Conservation (phyloP, 371 early-diverging fungal genomes). For the Mortierella sp. region DNA sequence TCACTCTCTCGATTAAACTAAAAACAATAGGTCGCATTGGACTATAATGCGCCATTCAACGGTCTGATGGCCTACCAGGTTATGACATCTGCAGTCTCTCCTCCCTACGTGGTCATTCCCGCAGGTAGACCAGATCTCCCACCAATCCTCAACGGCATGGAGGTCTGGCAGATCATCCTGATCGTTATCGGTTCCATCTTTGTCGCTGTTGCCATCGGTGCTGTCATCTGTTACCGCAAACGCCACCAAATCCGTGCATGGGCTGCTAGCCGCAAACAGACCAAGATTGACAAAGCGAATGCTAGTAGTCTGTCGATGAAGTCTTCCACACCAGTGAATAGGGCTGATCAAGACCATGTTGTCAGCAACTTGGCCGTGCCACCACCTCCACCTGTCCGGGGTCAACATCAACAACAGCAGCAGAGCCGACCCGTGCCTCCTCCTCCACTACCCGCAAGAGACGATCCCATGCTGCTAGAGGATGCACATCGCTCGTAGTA, state of each 20-base stretch:
- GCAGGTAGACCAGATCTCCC: conserved; percentile 52
- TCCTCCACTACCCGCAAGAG: conserved; percentile 29
- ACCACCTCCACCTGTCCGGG: conserved; percentile 15
- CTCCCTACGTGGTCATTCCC: conserved; percentile 62
- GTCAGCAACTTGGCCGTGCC: conserved; percentile 13
- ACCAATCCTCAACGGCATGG: conserved; percentile 52
- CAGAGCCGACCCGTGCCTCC: conserved; percentile 24
- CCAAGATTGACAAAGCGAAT: not conserved
- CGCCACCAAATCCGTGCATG: conserved; percentile 50
- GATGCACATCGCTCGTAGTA: conserved; percentile 20
- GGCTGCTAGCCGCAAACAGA: conserved; percentile 25
- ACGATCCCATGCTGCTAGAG: conserved; percentile 33
- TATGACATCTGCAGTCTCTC: conserved; percentile 57
- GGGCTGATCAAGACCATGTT: conserved; percentile 3
- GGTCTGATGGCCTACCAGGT: conserved; percentile 70
- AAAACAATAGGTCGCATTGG: conserved; percentile 65
- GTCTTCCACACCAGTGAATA: not conserved
- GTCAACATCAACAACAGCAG: not conserved
- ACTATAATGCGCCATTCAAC: conserved; percentile 75
- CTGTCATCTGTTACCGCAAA: conserved; percentile 41
- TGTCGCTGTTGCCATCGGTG: conserved; percentile 38
- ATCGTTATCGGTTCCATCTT: conserved; percentile 45
- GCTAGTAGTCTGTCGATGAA: conserved; percentile 7
- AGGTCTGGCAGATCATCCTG: conserved; percentile 52
- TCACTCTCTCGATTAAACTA: too few species aligned